These are phyloP conservation scores for Pseudoperonospora humuli DNA, from an alignment of 352 stramenopile genomes.

Conservation along the genomic window DNA sequence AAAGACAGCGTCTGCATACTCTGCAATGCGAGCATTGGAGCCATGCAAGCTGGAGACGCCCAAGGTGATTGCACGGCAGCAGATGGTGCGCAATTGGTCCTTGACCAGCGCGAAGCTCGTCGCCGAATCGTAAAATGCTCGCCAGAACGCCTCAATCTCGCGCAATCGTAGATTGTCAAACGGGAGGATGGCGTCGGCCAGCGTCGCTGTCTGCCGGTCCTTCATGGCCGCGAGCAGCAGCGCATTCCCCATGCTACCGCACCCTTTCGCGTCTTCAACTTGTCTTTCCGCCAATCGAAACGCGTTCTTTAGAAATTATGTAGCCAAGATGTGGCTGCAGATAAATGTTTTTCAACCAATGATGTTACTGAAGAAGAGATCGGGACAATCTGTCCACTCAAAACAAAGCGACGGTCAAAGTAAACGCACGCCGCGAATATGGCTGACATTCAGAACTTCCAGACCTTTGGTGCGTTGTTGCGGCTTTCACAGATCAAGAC, in stretches of 20 bases:
- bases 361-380: background rate
- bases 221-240: too few species aligned
- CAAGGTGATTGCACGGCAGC: conserved; percentile 34
- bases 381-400: conserved; percentile 30
- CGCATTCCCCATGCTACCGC: too few species aligned
- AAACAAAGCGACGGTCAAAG: conserved; percentile 19
- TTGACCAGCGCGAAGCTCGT: conserved; percentile 61
- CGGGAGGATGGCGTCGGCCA: too few species aligned
- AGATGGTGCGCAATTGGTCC: conserved; percentile 52
- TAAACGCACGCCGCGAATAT: too few species aligned
- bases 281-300: conserved; percentile 21
- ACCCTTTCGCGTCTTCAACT: conserved; percentile 25
- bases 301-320: background rate
- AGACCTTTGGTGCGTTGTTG: conserved; percentile 72
- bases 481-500: background rate
- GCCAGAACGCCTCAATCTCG: conserved; percentile 78
- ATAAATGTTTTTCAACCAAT: conserved; percentile 20
- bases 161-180: conserved; percentile 66
- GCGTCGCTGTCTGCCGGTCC: too few species aligned
- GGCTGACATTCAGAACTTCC: conserved; percentile 86
- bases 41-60: conserved; percentile 28
- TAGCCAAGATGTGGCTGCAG: conserved; percentile 1
- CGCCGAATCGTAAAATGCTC: conserved; percentile 75
- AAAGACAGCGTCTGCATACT: conserved; percentile 51
- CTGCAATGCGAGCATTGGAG: conserved; percentile 30